Conservation (phyloP, 2,329 filamentous ascomycete genomes). For the Aquanectria penicillioides region DNA sequence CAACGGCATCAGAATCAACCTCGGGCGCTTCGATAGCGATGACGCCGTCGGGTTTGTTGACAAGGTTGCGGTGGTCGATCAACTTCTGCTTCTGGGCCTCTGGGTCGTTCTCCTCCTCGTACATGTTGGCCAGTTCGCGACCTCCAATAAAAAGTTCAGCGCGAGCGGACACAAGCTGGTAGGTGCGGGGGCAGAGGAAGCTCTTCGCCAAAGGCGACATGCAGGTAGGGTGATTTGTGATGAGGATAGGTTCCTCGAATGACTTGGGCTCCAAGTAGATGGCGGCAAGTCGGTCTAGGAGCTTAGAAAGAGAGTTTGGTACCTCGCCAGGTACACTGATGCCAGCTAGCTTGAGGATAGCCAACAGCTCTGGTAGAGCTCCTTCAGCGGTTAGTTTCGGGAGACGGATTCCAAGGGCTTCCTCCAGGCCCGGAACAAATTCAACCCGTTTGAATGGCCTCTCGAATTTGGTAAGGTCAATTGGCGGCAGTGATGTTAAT, state of each 20-base stretch:
- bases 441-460: constrained; percentile 75
- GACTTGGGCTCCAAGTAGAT: constrained; percentile 83
- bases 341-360: constrained; percentile 64
- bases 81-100: constrained; percentile 89
- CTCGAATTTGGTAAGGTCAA: constrained; percentile 60
- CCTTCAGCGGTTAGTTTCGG: constrained; percentile 68
- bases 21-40: constrained; percentile 42
- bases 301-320: constrained; percentile 65
- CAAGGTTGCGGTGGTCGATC: constrained; percentile 58
- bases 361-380: constrained; percentile 67
- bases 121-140: constrained; percentile 92
- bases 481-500: constrained; percentile 57
- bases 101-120: constrained; percentile 97
- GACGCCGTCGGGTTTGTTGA: constrained; percentile 47
- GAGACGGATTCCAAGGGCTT: constrained; percentile 70
- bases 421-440: constrained; percentile 84
- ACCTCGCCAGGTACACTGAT: constrained; percentile 74
- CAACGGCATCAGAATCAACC: constrained; percentile 51
- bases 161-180: constrained; percentile 80
- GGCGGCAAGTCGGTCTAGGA: constrained; percentile 84
- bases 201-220: constrained; percentile 94
- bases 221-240: constrained; percentile 88
- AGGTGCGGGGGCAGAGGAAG: constrained; percentile 73
- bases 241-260: constrained; percentile 76
- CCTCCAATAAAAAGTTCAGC: constrained; percentile 86